These are phyloP conservation scores for Pontederia crassipes DNA, from an alignment of 176 grass and related monocot genomes.

Conservation along the genomic window DNA sequence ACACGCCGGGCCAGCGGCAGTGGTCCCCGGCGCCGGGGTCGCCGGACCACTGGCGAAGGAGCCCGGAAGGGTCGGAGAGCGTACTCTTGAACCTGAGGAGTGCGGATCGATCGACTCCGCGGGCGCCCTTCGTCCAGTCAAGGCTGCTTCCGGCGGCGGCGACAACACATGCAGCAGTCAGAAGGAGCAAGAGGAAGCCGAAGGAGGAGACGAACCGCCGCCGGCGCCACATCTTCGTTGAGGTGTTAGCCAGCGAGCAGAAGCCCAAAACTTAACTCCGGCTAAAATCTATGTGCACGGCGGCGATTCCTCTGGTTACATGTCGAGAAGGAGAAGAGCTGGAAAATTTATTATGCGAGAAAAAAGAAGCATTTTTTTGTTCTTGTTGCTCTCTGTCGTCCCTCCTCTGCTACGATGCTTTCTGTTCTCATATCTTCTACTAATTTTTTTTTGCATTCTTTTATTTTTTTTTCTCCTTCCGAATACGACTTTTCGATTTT, in stretches of 20 bases:
- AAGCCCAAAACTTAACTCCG: neutral
- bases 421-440: too few relatives aligned
- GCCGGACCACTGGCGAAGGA: conserved; percentile 22
- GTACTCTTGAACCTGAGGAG: conserved; percentile 47
- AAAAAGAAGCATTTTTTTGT: too few relatives aligned
- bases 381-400: too few relatives aligned
- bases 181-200: conserved; percentile 15
- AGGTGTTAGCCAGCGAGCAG: conserved; percentile 23
- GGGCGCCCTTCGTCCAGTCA: neutral
- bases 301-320: too few relatives aligned
- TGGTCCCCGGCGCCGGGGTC: conserved; percentile 20
- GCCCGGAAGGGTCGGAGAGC: conserved; percentile 21
- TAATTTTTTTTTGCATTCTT: too few relatives aligned
- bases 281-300: too few relatives aligned
- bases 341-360: too few relatives aligned
- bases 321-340: too few relatives aligned
- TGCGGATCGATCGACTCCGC: conserved; percentile 40
- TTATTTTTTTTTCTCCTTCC: too few relatives aligned
- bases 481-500: too few relatives aligned
- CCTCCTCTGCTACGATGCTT: too few relatives aligned
- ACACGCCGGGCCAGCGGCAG: conserved; percentile 55
- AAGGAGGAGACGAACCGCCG: conserved; percentile 11
- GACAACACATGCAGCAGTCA: conserved; percentile 1
- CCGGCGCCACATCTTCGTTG: conserved; percentile 24
- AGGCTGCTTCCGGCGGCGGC: conserved; percentile 4